Evolutionary conservation across 148 eudicot genomes (phyloP), one percentile per base, ranked within the genome.

Genomic region (Polygonum aviculare): DNA sequence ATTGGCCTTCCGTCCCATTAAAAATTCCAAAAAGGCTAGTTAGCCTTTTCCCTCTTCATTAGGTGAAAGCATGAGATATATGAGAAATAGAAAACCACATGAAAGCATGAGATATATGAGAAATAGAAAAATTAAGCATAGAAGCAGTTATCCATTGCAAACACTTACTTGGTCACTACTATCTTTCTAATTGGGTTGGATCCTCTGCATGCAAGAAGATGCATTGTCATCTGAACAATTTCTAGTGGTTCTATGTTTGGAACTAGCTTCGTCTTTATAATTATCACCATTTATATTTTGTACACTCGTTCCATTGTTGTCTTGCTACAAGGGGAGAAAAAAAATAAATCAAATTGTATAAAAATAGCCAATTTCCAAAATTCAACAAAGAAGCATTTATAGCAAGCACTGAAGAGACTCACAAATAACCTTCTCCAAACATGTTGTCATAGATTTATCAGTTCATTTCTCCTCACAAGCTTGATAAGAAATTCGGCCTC

Each of bases 381-480:
- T 7, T 70, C 44, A 36, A 49, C 22, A 62, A 70, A 39, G 39
- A 21, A 54, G 60, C 41, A 35, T 22, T 18, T 72, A 35, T 5
- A 12, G 4, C 21, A 33, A 6, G 78, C 33, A 60, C 47, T 35
- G 10, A 19, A 62, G 40, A 36, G 41, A 74, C 80, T 49, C 16
- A 85, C 87, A 69, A 72, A 21, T 50, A 80, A 78, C 78, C 81
- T 81, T 77, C 78, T 86, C 91, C 89, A 88, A 44, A 88, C 86
- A 80, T 86, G 89, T 70, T 86, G 89, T 89, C 89, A 84, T 69
- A 88, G 84, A 70, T 88, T 88, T 79, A 84, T 86, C 55, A 88
- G 81, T 70, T 88, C 91, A 71, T 88, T 88, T 82, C 79, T 86
- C 63, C 88, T 80, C 77, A 88, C 85, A 49, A 89, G 91, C 75